Base-by-base conservation (phyloP, 2,329 filamentous ascomycete genomes). In the Ascomycota sp. region DNA sequence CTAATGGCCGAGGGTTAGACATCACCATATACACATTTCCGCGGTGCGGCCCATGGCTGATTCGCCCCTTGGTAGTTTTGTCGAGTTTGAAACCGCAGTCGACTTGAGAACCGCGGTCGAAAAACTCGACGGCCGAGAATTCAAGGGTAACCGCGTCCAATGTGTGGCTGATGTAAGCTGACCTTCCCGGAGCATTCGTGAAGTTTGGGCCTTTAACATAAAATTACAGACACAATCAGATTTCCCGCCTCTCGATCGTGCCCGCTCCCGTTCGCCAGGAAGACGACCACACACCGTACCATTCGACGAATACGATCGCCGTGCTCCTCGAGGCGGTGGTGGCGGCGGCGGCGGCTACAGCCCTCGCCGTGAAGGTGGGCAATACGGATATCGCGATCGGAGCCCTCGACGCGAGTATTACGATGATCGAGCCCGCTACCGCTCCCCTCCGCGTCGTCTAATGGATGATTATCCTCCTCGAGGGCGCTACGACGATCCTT, bases 61-160 rank as follows among this genome's bases (percentile, higher is more conserved):
- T 33, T 48, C 9, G n/a, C 4, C 4, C 7, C 17, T 4, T 6
- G n/a, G 6, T 10, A 94, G 86, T 46, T 95, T 94, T 52, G 86
- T 98, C 49, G 89, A 98, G 52, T 98, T 94, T 47, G 89, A 98
- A 58, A 92, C 82, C 37, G 78, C 78, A 34, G 75, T 72, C 40
- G 89, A 98, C 47, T 61, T 98, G 35, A 82, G 80, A 50, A 76
- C 75, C 35, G 89, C 89, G 31, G 81, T 95, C 33, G 83, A 94
- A 53, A 94, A 94, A 57, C 77, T 98, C 38, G 83, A 95, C 52
- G 74, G 74, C 40, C 75, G 74, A 49, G 83, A 93, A 47, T 95
- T 95, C 57, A 94, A 94, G 62, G 83, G 82, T 43, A 72, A 73
- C 40, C 68, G 72, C 40, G 86, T 98, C 41, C 75, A 69, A 40